Evolutionary conservation across 1,139 yeast genomes (phyloP).

Genomic region (Geotrichum bryndzae): DNA sequence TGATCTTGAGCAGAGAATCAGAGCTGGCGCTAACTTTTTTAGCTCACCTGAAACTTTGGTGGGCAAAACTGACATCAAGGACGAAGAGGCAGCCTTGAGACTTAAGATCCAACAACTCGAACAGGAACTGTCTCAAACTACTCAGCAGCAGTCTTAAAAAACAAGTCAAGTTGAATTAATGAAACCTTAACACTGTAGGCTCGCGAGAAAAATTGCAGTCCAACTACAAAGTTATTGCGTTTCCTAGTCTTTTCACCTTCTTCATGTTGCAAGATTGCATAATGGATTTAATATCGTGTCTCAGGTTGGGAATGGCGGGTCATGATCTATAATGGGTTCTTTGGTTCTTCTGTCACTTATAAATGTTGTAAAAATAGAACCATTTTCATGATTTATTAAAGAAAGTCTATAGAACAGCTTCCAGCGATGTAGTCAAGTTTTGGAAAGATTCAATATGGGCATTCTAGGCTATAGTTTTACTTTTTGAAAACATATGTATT

Average conservation of each 20-base stretch:
- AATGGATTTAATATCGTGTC: too few relatives aligned
- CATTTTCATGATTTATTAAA: neutral
- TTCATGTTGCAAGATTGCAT: too few relatives aligned
- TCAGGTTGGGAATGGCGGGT: too few relatives aligned
- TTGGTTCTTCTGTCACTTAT: too few relatives aligned
- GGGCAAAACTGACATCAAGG: neutral
- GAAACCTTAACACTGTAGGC: neutral
- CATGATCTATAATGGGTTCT: too few relatives aligned
- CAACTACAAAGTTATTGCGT: too few relatives aligned
- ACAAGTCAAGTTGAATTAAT: neutral
- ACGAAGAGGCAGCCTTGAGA: neutral
- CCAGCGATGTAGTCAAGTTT: neutral
- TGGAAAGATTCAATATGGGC: neutral
- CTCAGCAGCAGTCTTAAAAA: neutral
- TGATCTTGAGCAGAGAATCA: neutral
- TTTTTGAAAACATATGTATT: neutral
- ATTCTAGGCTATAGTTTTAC: neutral
- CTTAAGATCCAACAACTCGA: neutral
- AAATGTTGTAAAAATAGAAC: too few relatives aligned
- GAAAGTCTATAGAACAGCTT: neutral
- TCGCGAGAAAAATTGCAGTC: too few relatives aligned
- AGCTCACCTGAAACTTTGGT: neutral
- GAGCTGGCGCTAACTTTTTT: neutral
- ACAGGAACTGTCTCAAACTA: neutral
- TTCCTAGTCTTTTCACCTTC: too few relatives aligned